Base-by-base conservation (phyloP, 148 eudicot genomes). In the Polygonum aviculare region DNA sequence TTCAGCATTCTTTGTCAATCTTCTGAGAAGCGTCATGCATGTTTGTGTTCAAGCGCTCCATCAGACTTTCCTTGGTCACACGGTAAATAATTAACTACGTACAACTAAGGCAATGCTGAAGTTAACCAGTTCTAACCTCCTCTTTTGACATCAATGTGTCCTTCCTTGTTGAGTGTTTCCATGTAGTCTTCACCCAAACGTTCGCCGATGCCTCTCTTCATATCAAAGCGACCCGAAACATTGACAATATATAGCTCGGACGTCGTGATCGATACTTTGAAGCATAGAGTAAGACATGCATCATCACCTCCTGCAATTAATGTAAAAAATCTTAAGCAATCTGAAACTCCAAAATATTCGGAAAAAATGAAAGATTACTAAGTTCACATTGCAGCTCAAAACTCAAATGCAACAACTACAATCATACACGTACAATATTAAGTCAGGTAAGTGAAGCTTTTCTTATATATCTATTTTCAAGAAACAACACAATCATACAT, bases 261-360 rank as follows among this genome's bases (percentile, higher is more conserved):
- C 80, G 82, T 90, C 97, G 75, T 88, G n/a, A n/a, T n/a, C n/a
- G 93, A 86, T 92, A 90, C 77, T 89, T 92, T 4, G 98, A 94
- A 75, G 95, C 97, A 82, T 94, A 94, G 15, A 94, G 78, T 51
- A 94, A 87, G 76, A 94, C n/a, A n/a, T n/a, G n/a, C 98, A 75
- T 83, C 90, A 82, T 78, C 80, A 4, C 92, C 98, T 65, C 98
- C 98, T 94, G 92, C 70, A 85, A 6, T 44, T 44, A 77, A 22
- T 19, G 21, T 67, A 71, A 55, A 69, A n/a, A 15, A 3, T 12
- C 16, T 16, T 12, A 3, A 33, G 40, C 41, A 65, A 12, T 12
- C 6, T 18, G 26, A 22, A 26, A 59, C 22, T 18, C 16, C 55
- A 5, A 51, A 51, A 51, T 51, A 15, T 51, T 14, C n/a, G n/a